Evolutionary conservation across 306 rosid genomes (phyloP).

Genomic region (Begonia masoniana): DNA sequence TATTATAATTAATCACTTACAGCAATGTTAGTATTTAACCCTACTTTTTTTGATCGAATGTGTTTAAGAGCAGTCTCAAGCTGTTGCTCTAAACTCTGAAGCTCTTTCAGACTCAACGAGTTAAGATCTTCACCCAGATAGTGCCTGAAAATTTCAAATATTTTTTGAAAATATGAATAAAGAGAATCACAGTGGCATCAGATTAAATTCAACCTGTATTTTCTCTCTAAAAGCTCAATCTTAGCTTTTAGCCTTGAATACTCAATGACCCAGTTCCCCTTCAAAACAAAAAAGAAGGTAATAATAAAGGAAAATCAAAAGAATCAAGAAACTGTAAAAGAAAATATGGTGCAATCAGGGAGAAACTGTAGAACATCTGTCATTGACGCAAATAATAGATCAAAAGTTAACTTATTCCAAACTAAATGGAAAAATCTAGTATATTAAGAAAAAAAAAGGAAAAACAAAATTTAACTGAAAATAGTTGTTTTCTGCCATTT

Average conservation of each 20-base stretch:
- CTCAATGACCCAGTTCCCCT: slow-evolving; percentile 73
- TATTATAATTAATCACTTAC: too few relatives aligned
- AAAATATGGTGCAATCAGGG: too few relatives aligned
- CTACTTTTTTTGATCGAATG: slow-evolving; percentile 56
- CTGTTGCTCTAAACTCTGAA: slow-evolving; percentile 69
- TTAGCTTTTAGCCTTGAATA: slow-evolving; percentile 48
- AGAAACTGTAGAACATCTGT: too few relatives aligned
- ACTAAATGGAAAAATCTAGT: too few relatives aligned
- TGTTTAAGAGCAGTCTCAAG: slow-evolving; percentile 56
- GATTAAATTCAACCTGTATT: slow-evolving; percentile 26
- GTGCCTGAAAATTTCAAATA: slow-evolving; percentile 23
- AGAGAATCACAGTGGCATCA: too few relatives aligned
- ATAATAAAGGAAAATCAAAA: not conserved
- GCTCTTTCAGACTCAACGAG: slow-evolving; percentile 52
- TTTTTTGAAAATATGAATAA: too few relatives aligned
- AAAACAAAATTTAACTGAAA: too few relatives aligned
- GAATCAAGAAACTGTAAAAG: too few relatives aligned
- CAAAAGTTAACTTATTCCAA: too few relatives aligned
- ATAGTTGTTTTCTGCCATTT: too few relatives aligned
- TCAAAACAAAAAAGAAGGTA: slow-evolving; percentile 5
- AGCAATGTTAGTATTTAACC: not conserved
- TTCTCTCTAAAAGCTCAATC: slow-evolving; percentile 57
- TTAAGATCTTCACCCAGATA: slow-evolving; percentile 75
- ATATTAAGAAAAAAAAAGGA: too few relatives aligned
- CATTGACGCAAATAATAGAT: too few relatives aligned